phyloP scores from a whole-genome alignment of 140 eudicot genomes.

The Flaveria floridana region DNA sequence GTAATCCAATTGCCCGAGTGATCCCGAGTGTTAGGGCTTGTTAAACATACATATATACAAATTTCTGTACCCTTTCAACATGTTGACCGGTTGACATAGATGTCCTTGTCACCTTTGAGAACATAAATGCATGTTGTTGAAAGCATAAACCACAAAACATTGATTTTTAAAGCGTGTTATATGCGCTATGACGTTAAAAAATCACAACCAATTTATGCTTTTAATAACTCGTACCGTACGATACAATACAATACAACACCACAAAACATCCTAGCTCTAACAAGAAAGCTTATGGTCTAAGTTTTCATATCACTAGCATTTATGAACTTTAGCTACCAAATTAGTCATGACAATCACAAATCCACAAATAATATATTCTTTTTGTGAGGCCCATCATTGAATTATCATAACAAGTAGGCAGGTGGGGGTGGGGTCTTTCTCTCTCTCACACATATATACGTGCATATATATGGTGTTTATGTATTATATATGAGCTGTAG shows the following conservation, averaged over 20 bases:
- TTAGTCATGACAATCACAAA: slow-evolving; percentile 17
- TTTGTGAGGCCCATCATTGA: slow-evolving; percentile 35
- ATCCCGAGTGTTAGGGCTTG: no score
- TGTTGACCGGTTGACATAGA: background rate
- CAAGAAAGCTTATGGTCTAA: slow-evolving; percentile 22
- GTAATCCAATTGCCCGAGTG: no score
- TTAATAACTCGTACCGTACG: background rate
- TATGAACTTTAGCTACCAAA: slow-evolving; percentile 23
- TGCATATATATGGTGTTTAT: background rate
- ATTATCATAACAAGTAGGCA: slow-evolving; percentile 42
- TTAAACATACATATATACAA: background rate
- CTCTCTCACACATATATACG: background rate
- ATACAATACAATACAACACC: slow-evolving; percentile 2
- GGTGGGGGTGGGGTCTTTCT: slow-evolving; percentile 23
- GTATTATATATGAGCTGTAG: slow-evolving; percentile 24
- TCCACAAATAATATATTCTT: background rate
- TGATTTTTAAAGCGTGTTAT: background rate
- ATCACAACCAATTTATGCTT: background rate
- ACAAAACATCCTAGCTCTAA: slow-evolving; percentile 22
- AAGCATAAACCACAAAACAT: background rate
- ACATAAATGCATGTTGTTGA: background rate
- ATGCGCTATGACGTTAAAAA: background rate
- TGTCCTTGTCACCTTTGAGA: background rate
- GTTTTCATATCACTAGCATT: slow-evolving; percentile 29
- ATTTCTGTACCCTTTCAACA: background rate